phyloP scores from a whole-genome alignment of 1,284 basidiomycete species.

The Rhodotorula sp. region DNA sequence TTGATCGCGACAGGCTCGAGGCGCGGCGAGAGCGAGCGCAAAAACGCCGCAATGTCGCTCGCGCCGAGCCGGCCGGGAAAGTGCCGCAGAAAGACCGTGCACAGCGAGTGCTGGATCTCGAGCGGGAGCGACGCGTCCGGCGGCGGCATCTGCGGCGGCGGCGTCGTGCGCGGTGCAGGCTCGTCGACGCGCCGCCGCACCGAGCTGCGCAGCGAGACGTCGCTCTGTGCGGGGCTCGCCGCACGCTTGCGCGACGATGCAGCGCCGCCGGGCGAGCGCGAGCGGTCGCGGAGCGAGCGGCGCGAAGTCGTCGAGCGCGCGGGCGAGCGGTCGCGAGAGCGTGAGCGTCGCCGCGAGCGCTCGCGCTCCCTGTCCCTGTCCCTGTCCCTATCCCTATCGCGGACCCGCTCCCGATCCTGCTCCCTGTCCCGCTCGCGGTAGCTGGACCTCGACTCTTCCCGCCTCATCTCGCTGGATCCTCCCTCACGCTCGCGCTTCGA shows the following conservation, averaged over 20 bases:
- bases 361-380: conserved; percentile 1
- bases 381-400: background rate
- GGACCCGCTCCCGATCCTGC: background rate
- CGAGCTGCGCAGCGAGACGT: background rate
- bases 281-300: background rate
- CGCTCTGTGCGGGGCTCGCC: conserved; percentile 3
- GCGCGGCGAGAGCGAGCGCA: background rate
- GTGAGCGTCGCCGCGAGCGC: background rate
- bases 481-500: background rate
- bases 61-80: background rate
- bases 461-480: background rate
- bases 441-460: background rate
- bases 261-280: background rate
- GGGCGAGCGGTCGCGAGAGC: background rate
- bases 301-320: conserved; percentile 1
- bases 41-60: conserved; percentile 1
- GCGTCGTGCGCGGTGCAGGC: background rate
- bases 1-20: conserved; percentile 15
- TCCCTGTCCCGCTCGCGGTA: background rate
- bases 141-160: conserved; percentile 7
- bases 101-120: background rate
- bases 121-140: conserved; percentile 2
- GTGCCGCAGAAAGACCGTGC: conserved; percentile 14
- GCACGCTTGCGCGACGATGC: background rate
- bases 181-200: conserved; percentile 3